Evolutionary conservation across 345 rosid species (phyloP).

Genomic region (Durio zibethinus): DNA sequence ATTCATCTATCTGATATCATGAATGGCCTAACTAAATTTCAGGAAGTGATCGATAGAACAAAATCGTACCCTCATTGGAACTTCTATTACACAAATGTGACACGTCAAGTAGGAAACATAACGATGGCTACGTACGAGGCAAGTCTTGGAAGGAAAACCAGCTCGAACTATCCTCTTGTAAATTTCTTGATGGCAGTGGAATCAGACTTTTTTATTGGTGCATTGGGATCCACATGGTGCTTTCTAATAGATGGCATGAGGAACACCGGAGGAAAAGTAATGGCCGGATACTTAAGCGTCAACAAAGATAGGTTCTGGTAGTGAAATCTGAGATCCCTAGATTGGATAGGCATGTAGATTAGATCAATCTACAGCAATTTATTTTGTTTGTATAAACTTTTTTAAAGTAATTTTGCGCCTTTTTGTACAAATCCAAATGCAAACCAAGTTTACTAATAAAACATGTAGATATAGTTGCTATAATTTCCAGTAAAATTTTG

Average conservation of each 20-base stretch:
- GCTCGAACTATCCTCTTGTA: constrained; percentile 90
- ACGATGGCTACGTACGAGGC: constrained; percentile 84
- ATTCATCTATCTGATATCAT: no score
- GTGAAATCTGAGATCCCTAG: background rate
- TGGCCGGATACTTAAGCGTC: constrained; percentile 91
- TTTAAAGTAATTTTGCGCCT: background rate
- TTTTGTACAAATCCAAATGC: background rate
- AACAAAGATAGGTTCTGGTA: constrained; percentile 97
- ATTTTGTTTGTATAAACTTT: background rate
- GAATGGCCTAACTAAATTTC: background rate
- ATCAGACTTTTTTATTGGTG: constrained; percentile 86
- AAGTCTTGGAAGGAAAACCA: constrained; percentile 85
- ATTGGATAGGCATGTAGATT: background rate
- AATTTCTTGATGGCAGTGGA: constrained; percentile 92
- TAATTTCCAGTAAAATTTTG: background rate
- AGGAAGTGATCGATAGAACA: constrained; percentile 68
- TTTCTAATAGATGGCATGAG: constrained; percentile 95
- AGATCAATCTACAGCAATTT: background rate
- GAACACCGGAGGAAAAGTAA: constrained; percentile 90
- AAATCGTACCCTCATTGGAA: constrained; percentile 51
- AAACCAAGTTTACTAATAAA: background rate
- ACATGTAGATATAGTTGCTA: background rate
- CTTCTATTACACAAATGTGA: constrained; percentile 77
- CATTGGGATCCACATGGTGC: constrained; percentile 97
- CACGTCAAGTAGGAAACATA: constrained; percentile 71